Evolutionary conservation across 2,329 filamentous ascomycete species (phyloP).

Genomic region (Cercospora janseana): DNA sequence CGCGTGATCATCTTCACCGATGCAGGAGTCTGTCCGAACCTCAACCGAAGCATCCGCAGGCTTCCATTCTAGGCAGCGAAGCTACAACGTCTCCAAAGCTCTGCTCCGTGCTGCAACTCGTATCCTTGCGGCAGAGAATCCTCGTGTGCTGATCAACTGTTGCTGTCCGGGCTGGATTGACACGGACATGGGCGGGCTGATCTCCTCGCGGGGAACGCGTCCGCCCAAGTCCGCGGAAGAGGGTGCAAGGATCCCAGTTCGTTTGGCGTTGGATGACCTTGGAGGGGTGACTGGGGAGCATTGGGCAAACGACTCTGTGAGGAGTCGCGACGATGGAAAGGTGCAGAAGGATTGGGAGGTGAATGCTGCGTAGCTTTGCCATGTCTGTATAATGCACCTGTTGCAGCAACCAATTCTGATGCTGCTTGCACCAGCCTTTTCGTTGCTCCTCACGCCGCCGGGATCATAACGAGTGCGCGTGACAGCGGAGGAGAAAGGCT

Average conservation of each 20-base stretch:
- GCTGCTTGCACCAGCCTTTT: too few relatives aligned
- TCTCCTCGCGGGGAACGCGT: conserved; percentile 25
- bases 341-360: conserved; percentile 35
- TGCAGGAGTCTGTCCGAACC: conserved; percentile 24
- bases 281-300: conserved; percentile 37
- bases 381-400: background rate
- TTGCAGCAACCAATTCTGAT: too few relatives aligned
- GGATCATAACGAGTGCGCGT: too few relatives aligned
- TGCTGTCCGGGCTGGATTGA: conserved; percentile 42
- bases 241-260: conserved; percentile 39
- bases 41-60: conserved; percentile 30
- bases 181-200: conserved; percentile 40
- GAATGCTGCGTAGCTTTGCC: conserved; percentile 7
- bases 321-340: conserved; percentile 33
- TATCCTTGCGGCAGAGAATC: conserved; percentile 34
- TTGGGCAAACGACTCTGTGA: conserved; percentile 39
- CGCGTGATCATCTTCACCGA: background rate
- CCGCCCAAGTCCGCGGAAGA: conserved; percentile 39
- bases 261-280: conserved; percentile 39
- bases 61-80: conserved; percentile 31
- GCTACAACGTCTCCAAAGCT: conserved; percentile 40
- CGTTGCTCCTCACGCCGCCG: too few relatives aligned
- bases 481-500: too few relatives aligned
- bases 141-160: conserved; percentile 36
- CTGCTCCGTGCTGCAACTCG: conserved; percentile 37